Conservation (phyloP, 2,329 filamentous ascomycete genomes). For the Ophiostoma quercus region DNA sequence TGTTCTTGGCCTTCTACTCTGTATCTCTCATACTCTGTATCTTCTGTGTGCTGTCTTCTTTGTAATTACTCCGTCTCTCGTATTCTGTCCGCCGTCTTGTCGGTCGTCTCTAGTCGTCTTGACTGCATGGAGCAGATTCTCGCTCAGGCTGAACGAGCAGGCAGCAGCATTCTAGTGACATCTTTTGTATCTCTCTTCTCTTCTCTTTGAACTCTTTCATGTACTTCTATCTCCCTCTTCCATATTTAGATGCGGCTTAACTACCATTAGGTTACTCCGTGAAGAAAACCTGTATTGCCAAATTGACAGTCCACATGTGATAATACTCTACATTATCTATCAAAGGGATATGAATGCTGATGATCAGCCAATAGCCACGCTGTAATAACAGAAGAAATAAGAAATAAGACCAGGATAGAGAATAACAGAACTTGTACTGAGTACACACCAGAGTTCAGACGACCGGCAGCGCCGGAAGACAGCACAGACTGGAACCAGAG, state of each 20-base stretch:
- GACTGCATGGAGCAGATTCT: too few relatives aligned
- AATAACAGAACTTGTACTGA: not conserved
- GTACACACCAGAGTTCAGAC: not conserved
- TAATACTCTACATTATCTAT: not conserved
- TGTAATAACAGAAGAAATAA: not conserved
- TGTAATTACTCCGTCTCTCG: not conserved
- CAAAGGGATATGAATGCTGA: not conserved
- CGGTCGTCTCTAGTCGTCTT: not conserved
- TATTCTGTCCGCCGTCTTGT: not conserved
- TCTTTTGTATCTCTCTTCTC: not conserved
- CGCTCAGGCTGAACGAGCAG: not conserved
- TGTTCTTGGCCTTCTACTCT: too few relatives aligned
- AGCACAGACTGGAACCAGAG: not conserved
- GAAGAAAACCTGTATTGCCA: not conserved
- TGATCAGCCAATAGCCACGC: not conserved
- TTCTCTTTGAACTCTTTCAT: too few relatives aligned
- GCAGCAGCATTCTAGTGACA: not conserved
- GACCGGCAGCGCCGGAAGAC: slow-evolving; percentile 7
- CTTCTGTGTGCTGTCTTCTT: not conserved
- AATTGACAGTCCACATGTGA: not conserved
- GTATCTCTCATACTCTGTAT: not conserved
- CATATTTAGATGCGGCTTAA: not conserved
- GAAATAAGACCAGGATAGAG: not conserved
- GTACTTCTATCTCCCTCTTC: too few relatives aligned
- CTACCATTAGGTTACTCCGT: not conserved